phyloP scores from a whole-genome alignment of 75 land plant species.

The Adiantum capillusveneris region DNA sequence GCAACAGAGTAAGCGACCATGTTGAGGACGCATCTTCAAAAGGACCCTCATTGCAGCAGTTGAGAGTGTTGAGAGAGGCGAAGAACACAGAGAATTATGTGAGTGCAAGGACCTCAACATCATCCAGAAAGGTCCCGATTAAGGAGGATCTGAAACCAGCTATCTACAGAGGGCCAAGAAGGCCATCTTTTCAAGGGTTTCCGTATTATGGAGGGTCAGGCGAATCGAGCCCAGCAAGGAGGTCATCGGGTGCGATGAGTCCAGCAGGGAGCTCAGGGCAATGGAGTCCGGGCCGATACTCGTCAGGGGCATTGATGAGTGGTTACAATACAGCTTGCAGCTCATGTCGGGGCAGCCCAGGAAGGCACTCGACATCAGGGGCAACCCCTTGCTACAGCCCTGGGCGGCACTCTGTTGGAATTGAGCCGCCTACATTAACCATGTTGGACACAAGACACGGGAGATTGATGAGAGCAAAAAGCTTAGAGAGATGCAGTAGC shows the following conservation, averaged over 20 bases:
- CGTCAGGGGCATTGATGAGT: background rate
- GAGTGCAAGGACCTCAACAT: too few relatives aligned
- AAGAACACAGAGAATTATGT: too few relatives aligned
- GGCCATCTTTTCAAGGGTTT: background rate
- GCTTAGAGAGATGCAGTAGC: too few relatives aligned
- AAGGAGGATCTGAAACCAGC: background rate
- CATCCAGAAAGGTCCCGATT: too few relatives aligned
- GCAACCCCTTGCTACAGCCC: background rate
- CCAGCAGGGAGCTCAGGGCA: constrained; percentile 7
- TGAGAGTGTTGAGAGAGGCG: too few relatives aligned
- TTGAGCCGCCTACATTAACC: background rate
- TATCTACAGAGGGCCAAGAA: background rate
- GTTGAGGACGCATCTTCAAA: too few relatives aligned
- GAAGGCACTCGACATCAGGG: too few relatives aligned
- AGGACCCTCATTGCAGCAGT: too few relatives aligned
- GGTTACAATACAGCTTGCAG: too few relatives aligned
- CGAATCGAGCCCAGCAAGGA: constrained; percentile 1
- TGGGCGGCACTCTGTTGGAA: background rate
- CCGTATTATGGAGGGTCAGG: background rate
- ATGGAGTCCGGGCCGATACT: constrained; percentile 3
- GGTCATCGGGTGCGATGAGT: constrained; percentile 2
- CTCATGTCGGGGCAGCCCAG: too few relatives aligned
- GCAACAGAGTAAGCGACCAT: too few relatives aligned
- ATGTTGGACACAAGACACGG: background rate
- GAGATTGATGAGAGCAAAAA: background rate